phyloP scores from a whole-genome alignment of 345 rosid species.

The Eucalyptus brandiana region DNA sequence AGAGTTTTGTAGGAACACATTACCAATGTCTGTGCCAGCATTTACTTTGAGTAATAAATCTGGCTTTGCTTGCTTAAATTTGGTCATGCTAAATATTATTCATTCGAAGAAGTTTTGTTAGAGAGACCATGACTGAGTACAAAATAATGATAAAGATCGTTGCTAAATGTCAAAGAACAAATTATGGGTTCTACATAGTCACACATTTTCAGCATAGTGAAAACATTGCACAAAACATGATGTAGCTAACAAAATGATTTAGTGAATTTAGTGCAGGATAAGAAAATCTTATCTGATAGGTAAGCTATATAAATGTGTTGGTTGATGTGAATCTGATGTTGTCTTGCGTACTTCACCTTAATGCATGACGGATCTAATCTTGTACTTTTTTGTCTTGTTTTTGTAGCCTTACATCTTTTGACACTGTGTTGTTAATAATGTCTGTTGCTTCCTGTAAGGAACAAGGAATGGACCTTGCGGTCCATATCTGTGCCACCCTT shows the following conservation, averaged over 20 bases:
- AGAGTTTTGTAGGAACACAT: not conserved
- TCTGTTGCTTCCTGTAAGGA: not conserved
- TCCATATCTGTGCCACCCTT: not conserved
- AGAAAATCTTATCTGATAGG: not conserved
- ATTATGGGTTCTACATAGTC: not conserved
- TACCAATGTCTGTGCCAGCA: not conserved
- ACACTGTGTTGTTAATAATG: not conserved
- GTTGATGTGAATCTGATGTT: not conserved
- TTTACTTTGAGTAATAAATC: not conserved
- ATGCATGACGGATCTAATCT: not conserved
- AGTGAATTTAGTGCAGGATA: not conserved
- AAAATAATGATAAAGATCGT: not conserved
- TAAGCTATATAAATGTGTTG: not conserved
- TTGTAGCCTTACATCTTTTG: not conserved
- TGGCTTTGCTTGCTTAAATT: not conserved
- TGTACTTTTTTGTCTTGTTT: not conserved
- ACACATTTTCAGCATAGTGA: not conserved
- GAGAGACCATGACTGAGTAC: not conserved
- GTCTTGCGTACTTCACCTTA: not conserved
- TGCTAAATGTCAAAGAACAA: not conserved
- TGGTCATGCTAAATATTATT: not conserved
- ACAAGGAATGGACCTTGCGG: not conserved
- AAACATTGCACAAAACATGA: not conserved
- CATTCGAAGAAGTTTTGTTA: not conserved
- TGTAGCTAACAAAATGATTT: not conserved